phyloP scores from a whole-genome alignment of 1,284 basidiomycete species.

The Leccinum subspadiceum region DNA sequence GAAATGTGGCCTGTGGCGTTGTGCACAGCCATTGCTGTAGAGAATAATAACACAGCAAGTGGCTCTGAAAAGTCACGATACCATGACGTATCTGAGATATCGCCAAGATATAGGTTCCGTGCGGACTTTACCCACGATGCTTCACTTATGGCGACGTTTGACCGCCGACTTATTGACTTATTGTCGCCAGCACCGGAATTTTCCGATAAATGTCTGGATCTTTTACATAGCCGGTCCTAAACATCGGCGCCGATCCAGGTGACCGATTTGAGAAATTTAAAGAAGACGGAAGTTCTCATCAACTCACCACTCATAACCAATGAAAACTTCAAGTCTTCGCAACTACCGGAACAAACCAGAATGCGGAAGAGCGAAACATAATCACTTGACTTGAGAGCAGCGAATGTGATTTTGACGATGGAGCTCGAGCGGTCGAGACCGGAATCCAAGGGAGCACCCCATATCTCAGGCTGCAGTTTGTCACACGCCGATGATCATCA shows the following conservation, averaged over 20 bases:
- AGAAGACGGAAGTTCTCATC: neutral
- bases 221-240: neutral
- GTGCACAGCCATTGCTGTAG: slow-evolving; percentile 13
- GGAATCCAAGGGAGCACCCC: neutral
- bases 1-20: slow-evolving; percentile 9
- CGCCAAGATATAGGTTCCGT: slow-evolving; percentile 6
- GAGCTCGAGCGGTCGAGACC: slow-evolving; percentile 11
- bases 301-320: neutral
- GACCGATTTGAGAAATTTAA: slow-evolving; percentile 1
- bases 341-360: neutral
- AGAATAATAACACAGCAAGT: slow-evolving; percentile 14
- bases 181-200: neutral
- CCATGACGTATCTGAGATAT: slow-evolving; percentile 1
- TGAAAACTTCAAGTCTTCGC: neutral
- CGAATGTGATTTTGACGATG: neutral
- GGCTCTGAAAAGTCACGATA: neutral
- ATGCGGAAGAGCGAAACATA: neutral
- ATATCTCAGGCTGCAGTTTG: neutral
- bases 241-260: slow-evolving; percentile 8
- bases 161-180: slow-evolving; percentile 3
- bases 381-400: neutral
- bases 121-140: slow-evolving; percentile 2
- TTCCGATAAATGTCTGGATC: neutral
- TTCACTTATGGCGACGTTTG: slow-evolving; percentile 11
- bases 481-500: slow-evolving; percentile 8